Evolutionary conservation across 169 alveolate genomes (phyloP), one percentile per base, ranked within the genome.

Genomic region (Haemoproteus tartakovskyi): DNA sequence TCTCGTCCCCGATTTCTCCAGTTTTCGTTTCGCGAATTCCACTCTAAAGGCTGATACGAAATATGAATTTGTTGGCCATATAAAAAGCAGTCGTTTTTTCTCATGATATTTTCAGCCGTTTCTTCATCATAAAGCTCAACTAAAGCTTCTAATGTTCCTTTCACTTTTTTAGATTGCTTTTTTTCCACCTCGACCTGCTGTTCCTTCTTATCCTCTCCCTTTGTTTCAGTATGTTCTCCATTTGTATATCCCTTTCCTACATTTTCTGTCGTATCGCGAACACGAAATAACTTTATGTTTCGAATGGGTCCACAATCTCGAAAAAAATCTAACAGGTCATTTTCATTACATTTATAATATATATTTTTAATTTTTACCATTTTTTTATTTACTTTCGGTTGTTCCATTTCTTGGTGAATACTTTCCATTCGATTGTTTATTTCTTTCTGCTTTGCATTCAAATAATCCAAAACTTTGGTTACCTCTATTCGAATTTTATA

Each of bases 301-400:
- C 57, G 52, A 21, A 70, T 70, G 41, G 52, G 48, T 0, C 84
- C 84, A 70, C 84, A 70, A 18, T 70, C 61, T 56, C 57, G 52
- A 36, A 70, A 70, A 45, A 54, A 70, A 37, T 70, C 84, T 11
- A 70, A 3, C 5, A 70, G 41, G 18, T 70, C 84, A 36, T 70
- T 56, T 56, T 70, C 84, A 47, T 70, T 70, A 43, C 84, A 70
- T 56, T 70, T 70, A 43, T 70, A 70, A 45, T 56, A 70, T 33
- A 70, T 70, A 37, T 70, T 70, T 5, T 62, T 47, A 16, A 70
- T 29, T 57, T 57, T 70, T 2, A 70, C 43, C 21, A 21, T 26
- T 26, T 56, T 45, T 56, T 41, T 70, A n/a, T n/a, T 16, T 37
- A 29, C 26, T 12, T 18, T 1, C 1, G 84, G 74, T 19, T 70